Evolutionary conservation across 1,284 basidiomycete species (phyloP), one percentile per base, ranked within the genome.

Genomic region (Cryptococcus depauperatus): DNA sequence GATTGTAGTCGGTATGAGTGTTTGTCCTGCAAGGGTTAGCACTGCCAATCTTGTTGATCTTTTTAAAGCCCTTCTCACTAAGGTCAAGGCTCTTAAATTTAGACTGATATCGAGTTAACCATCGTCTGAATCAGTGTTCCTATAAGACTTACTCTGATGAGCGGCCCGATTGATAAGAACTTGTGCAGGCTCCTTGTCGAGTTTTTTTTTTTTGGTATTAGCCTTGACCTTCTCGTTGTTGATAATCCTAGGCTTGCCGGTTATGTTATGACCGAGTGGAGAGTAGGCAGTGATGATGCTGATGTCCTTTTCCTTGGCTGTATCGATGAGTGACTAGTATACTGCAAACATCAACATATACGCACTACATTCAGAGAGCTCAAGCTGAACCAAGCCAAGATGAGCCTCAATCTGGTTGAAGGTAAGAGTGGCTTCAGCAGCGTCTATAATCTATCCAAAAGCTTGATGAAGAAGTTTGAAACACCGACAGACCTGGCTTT

Each of bases 381-480:
- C 66, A 34, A 55, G 54, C 51, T 68, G 64, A 46, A 62, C 61
- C 41, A 63, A 46, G 37, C 51, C 75, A 6, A 88, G 87, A 74
- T 92, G 89, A 27, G 79, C 79, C 70, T 91, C 86, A 54, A 91
- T 75, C 74, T 92, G 88, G 74, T 90, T 89, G 39, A 75, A 80
- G 33, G 76, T 83, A 18, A 88, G 88, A 44, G 80, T 77, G 44
- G 84, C 81, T 18, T 83, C 83, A 4, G 86, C 87, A 3, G 79
- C 83, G 11, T 77, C 72, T 58, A 81, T 82, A 62, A 91, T 77
- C 27, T 74, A 62, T 85, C 70, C 47, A 90, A 70, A 40, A 82
- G 75, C 35, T 75, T 73, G 41, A 82, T 72, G 26, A 77, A 80
- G 67, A 88, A 90, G 77, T 91, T 91, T 52, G 83, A 86, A 11